Evolutionary conservation across 1,284 basidiomycete genomes (phyloP), one percentile per base, ranked within the genome.

Genomic region (Ceratorhiza oryzae-sativae): DNA sequence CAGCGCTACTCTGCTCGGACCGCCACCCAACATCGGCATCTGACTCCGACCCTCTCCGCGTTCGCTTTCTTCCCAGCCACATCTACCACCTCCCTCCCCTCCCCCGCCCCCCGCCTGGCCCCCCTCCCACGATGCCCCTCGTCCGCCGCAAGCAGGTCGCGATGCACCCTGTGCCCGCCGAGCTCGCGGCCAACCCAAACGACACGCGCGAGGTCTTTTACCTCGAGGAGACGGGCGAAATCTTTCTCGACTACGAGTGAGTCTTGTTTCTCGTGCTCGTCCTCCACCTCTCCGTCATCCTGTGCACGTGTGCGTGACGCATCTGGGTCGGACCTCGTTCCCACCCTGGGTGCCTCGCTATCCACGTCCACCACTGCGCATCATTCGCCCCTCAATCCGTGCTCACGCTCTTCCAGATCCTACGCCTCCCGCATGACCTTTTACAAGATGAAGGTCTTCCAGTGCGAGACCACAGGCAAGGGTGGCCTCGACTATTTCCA

Each of bases 381-480:
- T 49, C 30, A 34, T 55, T 51, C 71, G 75, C 46, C 30, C 67
- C 39, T n/a, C n/a, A n/a, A n/a, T n/a, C 34, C 20, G 12, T 36
- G 23, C 74, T 71, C 72, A 55, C 25, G 15, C 30, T 32, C 63
- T 76, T 73, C 20, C 80, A 97, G 95, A 78, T 88, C 93, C 12
- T 98, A 97, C 83, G 88, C 92, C 27, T 87, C 92, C 39, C 90
- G 97, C 74, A 91, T 97, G 85, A 91, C 91, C 73, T 98, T 97
- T 84, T 97, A 97, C 83, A 88, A 90, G 75, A 87, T 94, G 76
- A 94, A 93, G 77, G 91, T 95, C 79, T 97, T 97, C 82, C 93
- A 95, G 79, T 95, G 94, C 80, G 94, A 97, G 84, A 93, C 96
- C 77, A 95, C 94, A 46, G 95, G 95, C 79, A 97, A 94, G 83